Conservation (phyloP, 768 basidiomycete genomes). For the Calocybe cyanea region DNA sequence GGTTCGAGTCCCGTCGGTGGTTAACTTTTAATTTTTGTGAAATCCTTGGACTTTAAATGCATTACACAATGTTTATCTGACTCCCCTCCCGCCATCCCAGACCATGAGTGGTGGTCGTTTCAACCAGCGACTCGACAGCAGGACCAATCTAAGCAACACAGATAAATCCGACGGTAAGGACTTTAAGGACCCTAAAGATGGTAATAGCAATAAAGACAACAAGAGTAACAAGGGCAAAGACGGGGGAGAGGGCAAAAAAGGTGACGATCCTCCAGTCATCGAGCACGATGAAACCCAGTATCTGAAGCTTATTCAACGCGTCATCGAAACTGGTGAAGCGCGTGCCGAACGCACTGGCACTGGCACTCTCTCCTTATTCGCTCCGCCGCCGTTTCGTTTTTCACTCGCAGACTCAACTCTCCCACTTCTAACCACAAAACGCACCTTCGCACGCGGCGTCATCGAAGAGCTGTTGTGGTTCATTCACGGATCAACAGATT, state of each 20-base stretch:
- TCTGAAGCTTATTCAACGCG: conserved; percentile 71
- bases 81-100: too few relatives aligned
- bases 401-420: conserved; percentile 71
- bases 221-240: too few relatives aligned
- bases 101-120: too few relatives aligned
- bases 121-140: too few relatives aligned
- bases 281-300: conserved; percentile 88
- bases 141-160: too few relatives aligned
- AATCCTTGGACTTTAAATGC: too few relatives aligned
- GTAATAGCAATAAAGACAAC: too few relatives aligned
- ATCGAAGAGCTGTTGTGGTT: conserved; percentile 32
- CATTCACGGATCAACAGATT: background rate
- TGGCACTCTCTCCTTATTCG: conserved; percentile 89
- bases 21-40: background rate
- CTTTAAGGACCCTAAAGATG: too few relatives aligned
- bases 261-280: background rate
- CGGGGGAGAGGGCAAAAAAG: too few relatives aligned
- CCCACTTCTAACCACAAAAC: conserved; percentile 92
- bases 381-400: conserved; percentile 87
- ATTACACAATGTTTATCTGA: too few relatives aligned
- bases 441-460: conserved; percentile 89
- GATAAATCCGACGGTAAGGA: too few relatives aligned
- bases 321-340: conserved; percentile 70
- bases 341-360: conserved; percentile 94
- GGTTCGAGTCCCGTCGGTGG: conserved; percentile 16